Percentiles rank a stretch among this genome's conserved stretches.
Conservation (phyloP, 768 basidiomycete species). For the Lactifluus echinatus region DNA sequence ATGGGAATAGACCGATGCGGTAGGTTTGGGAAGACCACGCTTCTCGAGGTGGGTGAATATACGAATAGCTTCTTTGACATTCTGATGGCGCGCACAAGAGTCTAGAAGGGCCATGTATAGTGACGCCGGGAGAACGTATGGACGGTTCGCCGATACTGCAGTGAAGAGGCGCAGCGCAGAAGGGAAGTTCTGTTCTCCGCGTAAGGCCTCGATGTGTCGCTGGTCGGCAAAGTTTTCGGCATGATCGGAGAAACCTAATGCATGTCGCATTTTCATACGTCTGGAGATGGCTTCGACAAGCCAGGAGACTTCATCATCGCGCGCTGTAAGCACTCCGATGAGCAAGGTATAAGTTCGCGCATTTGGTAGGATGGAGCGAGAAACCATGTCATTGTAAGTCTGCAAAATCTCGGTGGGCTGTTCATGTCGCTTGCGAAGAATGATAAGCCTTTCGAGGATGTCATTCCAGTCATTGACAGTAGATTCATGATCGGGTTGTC, state of each 20-base stretch:
- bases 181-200: constrained; percentile 58
- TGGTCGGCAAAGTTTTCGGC: constrained; percentile 28
- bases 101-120: constrained; percentile 52
- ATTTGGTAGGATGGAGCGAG: constrained; percentile 53
- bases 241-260: constrained; percentile 29
- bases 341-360: constrained; percentile 50
- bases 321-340: constrained; percentile 51
- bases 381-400: constrained; percentile 66
- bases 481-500: constrained; percentile 24
- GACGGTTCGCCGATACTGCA: constrained; percentile 36
- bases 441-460: constrained; percentile 46
- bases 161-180: constrained; percentile 70
- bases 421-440: constrained; percentile 39
- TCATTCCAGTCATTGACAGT: constrained; percentile 51
- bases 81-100: constrained; percentile 48
- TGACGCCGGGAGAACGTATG: constrained; percentile 28
- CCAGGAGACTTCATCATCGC: constrained; percentile 56
- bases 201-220: constrained; percentile 36
- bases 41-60: constrained; percentile 57
- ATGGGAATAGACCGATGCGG: constrained; percentile 37
- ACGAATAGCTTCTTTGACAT: constrained; percentile 52
- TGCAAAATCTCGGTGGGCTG: constrained; percentile 50
- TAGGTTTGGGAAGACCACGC: constrained; percentile 28
- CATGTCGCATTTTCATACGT: constrained; percentile 35
- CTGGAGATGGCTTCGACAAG: constrained; percentile 27